Evolutionary conservation across 2,329 filamentous ascomycete genomes (phyloP).

Genomic region (Calonectria hongkongensis): DNA sequence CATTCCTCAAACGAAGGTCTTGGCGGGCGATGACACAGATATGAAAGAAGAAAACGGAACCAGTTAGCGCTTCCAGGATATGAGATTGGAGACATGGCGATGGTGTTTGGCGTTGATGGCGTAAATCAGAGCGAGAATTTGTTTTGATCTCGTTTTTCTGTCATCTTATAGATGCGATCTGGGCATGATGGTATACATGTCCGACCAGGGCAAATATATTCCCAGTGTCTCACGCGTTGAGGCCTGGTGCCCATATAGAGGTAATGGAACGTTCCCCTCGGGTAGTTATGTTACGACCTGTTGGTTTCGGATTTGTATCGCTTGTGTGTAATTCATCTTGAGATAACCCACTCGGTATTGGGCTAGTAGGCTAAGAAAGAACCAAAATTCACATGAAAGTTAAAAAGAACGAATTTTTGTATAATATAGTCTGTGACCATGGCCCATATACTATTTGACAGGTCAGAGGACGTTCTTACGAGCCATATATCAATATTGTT

Average conservation of each 20-base stretch:
- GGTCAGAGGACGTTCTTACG: neutral
- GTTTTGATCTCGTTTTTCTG: constrained; percentile 40
- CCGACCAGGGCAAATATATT: neutral
- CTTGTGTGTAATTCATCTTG: neutral
- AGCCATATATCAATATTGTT: neutral
- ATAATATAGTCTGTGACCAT: neutral
- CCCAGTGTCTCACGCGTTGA: neutral
- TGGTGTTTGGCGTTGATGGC: constrained; percentile 60
- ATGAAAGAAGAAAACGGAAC: constrained; percentile 72
- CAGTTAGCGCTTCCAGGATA: constrained; percentile 51
- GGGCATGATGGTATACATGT: constrained; percentile 2
- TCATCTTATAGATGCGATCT: constrained; percentile 4
- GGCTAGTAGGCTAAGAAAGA: no score
- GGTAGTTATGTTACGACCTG: neutral
- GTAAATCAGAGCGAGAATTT: constrained; percentile 38
- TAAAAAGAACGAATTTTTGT: neutral
- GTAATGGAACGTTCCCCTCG: neutral
- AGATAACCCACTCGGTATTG: no score
- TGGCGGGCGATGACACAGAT: constrained; percentile 78
- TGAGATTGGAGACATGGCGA: constrained; percentile 56
- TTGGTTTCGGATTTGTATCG: neutral
- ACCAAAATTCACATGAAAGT: neutral
- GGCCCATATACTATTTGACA: neutral
- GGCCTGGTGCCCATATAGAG: neutral
- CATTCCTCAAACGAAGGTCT: constrained; percentile 78